These are phyloP conservation scores for Exophiala sp. DNA, from an alignment of 2,329 filamentous ascomycete genomes.

Conservation along the genomic window DNA sequence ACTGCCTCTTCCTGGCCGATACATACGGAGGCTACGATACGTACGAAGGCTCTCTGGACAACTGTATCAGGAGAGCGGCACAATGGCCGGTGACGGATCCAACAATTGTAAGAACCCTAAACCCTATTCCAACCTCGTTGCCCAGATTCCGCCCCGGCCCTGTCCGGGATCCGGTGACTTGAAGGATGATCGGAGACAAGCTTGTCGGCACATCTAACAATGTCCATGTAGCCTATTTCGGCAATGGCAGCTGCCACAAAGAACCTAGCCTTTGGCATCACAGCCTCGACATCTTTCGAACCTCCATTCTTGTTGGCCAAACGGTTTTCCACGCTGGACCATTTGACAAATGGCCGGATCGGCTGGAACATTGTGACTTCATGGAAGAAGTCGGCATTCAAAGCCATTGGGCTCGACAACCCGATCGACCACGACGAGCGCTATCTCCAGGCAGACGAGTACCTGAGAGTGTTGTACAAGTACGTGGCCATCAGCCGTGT, in stretches of 20 bases:
- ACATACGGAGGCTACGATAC: slow-evolving; percentile 43
- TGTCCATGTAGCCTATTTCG: slow-evolving; percentile 46
- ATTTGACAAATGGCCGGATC: slow-evolving; percentile 55
- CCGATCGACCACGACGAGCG: slow-evolving; percentile 57
- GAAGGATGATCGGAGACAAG: no score
- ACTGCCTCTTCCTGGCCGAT: slow-evolving; percentile 59
- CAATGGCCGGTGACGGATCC: slow-evolving; percentile 63
- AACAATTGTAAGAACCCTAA: slow-evolving; percentile 48
- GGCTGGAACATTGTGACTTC: slow-evolving; percentile 64
- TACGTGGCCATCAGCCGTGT: no score
- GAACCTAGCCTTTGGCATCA: slow-evolving; percentile 58
- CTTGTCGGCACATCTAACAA: background rate
- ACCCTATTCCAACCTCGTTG: background rate
- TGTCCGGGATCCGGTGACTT: no score
- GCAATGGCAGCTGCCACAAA: slow-evolving; percentile 64
- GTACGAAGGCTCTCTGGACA: slow-evolving; percentile 49
- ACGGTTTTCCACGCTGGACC: slow-evolving; percentile 57
- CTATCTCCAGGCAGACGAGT: slow-evolving; percentile 58
- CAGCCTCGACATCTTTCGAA: slow-evolving; percentile 58
- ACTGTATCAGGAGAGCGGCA: slow-evolving; percentile 56
- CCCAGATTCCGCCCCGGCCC: background rate
- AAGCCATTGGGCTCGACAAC: slow-evolving; percentile 54
- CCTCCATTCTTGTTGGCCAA: slow-evolving; percentile 58
- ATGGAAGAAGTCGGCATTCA: slow-evolving; percentile 58
- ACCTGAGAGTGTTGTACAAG: slow-evolving; percentile 58